Percentiles rank a stretch among this genome's conserved stretches.
Evolutionary conservation across 106 monocot genomes (phyloP).

Genomic region (Triglochin maritima): DNA sequence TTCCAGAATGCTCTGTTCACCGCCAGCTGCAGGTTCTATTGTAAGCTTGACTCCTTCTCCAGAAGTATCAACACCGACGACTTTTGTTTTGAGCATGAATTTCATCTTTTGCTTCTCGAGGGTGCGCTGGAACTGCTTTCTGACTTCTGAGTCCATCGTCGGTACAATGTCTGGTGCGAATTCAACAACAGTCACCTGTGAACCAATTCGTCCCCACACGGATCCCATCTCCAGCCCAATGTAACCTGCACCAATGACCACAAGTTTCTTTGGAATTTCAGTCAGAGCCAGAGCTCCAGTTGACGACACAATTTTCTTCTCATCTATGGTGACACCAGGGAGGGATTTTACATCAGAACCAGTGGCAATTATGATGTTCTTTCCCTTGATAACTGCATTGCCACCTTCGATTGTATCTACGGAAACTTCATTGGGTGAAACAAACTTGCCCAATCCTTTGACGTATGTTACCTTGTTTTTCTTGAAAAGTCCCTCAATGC

Average conservation of each 20-base stretch:
- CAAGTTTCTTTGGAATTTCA: slow-evolving; percentile 64
- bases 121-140: slow-evolving; percentile 85
- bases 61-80: slow-evolving; percentile 69
- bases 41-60: slow-evolving; percentile 69
- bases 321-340: slow-evolving; percentile 59
- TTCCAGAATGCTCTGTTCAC: slow-evolving; percentile 66
- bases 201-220: slow-evolving; percentile 84
- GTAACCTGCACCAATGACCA: slow-evolving; percentile 92
- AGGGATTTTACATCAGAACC: slow-evolving; percentile 66
- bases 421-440: slow-evolving; percentile 54
- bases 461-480: slow-evolving; percentile 77
- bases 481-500: slow-evolving; percentile 70
- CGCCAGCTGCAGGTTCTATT: slow-evolving; percentile 72
- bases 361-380: slow-evolving; percentile 69
- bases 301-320: slow-evolving; percentile 86
- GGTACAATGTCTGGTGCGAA: slow-evolving; percentile 95
- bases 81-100: slow-evolving; percentile 91
- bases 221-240: slow-evolving; percentile 96
- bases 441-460: slow-evolving; percentile 57
- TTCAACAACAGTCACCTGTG: slow-evolving; percentile 90
- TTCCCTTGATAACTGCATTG: slow-evolving; percentile 44
- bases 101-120: slow-evolving; percentile 95
- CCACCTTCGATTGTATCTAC: slow-evolving; percentile 49
- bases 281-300: slow-evolving; percentile 64
- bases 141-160: slow-evolving; percentile 68